These are phyloP conservation scores for Poa pratensis DNA, from an alignment of 176 grass and related monocot species.

Conservation along the genomic window DNA sequence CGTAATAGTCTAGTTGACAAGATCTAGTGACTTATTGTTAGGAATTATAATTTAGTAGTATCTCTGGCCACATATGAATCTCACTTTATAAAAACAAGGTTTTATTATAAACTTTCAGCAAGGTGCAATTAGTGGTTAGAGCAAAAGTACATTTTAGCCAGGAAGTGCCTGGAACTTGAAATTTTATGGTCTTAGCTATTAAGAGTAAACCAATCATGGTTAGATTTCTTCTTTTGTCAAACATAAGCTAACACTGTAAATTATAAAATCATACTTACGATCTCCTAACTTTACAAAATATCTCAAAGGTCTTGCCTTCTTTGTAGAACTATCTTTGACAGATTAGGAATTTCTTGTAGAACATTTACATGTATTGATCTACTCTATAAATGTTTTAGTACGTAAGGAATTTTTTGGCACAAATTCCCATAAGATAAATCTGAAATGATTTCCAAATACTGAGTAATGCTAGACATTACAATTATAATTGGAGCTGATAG, in stretches of 20 bases:
- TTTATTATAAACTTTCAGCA: slow-evolving; percentile 8
- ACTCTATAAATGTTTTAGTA: not conserved
- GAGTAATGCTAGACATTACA: not conserved
- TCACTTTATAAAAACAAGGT: slow-evolving; percentile 12
- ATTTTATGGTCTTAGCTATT: not conserved
- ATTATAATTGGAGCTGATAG: not conserved
- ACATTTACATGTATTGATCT: slow-evolving; percentile 13
- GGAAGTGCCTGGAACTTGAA: slow-evolving; percentile 24
- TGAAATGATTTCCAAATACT: not conserved
- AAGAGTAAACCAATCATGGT: not conserved
- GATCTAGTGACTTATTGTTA: not conserved
- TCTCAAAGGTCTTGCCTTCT: not conserved
- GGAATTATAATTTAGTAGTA: not conserved
- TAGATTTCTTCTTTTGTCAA: slow-evolving; percentile 19
- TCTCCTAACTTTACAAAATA: not conserved
- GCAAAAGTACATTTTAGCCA: not conserved
- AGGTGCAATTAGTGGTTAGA: not conserved
- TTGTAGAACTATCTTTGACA: not conserved
- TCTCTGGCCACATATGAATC: not conserved
- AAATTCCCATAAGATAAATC: not conserved
- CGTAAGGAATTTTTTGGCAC: not conserved
- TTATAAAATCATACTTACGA: not conserved
- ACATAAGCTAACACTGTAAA: slow-evolving; percentile 5
- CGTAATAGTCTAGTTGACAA: not conserved
- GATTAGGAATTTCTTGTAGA: not conserved